Conservation (phyloP, 106 monocot genomes). For the Posidonia australis region DNA sequence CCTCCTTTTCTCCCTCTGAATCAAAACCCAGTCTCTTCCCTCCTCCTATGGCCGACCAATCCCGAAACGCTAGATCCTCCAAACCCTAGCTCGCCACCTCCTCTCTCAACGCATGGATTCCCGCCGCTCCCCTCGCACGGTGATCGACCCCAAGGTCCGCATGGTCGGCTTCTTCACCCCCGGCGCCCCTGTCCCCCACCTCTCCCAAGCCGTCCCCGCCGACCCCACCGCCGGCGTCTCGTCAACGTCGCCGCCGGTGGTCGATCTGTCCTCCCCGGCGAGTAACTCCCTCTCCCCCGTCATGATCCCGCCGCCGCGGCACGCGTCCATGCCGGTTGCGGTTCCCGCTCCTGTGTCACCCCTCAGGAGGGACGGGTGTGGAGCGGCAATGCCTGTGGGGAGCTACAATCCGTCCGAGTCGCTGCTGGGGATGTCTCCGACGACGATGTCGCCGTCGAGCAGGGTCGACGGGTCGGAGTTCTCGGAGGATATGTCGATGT, state of each 20-base stretch:
- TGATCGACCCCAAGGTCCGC: slow-evolving; percentile 48
- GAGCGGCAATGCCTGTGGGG: slow-evolving; percentile 19
- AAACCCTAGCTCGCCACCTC: slow-evolving; percentile 10
- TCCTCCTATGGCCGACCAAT: not conserved
- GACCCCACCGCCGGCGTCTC: not conserved
- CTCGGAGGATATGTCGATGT: slow-evolving; percentile 14
- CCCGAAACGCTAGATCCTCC: not conserved
- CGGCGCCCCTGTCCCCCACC: slow-evolving; percentile 7
- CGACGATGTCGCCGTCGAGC: slow-evolving; percentile 34
- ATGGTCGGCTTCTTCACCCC: slow-evolving; percentile 41
- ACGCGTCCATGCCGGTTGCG: slow-evolving; percentile 24
- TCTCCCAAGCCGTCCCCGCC: slow-evolving; percentile 3
- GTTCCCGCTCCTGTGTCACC: slow-evolving; percentile 21
- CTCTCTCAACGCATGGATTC: slow-evolving; percentile 22
- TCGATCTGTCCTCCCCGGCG: slow-evolving; percentile 11
- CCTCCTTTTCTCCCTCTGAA: not conserved
- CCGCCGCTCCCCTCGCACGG: slow-evolving; percentile 26
- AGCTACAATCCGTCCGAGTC: slow-evolving; percentile 60
- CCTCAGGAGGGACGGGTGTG: slow-evolving; percentile 10
- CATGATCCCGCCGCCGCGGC: slow-evolving; percentile 78
- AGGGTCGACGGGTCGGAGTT: slow-evolving; percentile 33
- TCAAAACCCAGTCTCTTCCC: not conserved
- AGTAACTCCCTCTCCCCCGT: slow-evolving; percentile 52
- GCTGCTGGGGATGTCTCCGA: slow-evolving; percentile 24
- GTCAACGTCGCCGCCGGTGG: slow-evolving; percentile 6